A percentile compares a stretch with the other conserved stretches of the same genome.
These are phyloP conservation scores for Pseudogymnoascus sp. DNA, from an alignment of 2,329 filamentous ascomycete species.

Conservation along the genomic window DNA sequence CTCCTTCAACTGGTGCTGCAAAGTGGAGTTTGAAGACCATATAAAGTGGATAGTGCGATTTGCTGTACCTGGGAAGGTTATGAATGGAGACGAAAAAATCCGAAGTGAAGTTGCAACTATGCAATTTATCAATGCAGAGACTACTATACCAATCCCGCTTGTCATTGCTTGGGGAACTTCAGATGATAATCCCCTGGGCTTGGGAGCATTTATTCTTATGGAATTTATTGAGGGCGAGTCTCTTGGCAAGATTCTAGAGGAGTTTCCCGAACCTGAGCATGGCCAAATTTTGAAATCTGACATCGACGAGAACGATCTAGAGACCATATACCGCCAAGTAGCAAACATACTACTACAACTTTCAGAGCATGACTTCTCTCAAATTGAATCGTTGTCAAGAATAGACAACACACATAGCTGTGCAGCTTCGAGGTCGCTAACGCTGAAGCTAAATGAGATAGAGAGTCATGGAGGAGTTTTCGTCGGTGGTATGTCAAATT, in stretches of 20 bases:
- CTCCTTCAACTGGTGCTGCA: not conserved
- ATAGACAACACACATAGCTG: not conserved
- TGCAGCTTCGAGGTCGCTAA: not conserved
- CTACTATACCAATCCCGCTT: constrained; percentile 14
- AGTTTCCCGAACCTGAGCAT: not conserved
- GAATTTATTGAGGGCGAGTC: constrained; percentile 16
- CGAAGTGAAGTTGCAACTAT: constrained; percentile 15
- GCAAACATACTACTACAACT: constrained; percentile 15
- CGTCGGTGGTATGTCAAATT: not conserved
- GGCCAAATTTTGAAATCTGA: constrained; percentile 14
- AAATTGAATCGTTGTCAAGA: constrained; percentile 14
- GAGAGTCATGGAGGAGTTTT: not conserved
- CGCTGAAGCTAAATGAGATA: not conserved
- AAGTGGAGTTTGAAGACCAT: not conserved
- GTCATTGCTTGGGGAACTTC: constrained; percentile 26
- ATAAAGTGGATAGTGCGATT: constrained; percentile 11
- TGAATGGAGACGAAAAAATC: constrained; percentile 15
- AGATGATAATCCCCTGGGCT: constrained; percentile 23
- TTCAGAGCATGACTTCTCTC: constrained; percentile 15
- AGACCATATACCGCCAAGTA: constrained; percentile 16
- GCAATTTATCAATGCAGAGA: constrained; percentile 10
- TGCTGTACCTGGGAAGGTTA: constrained; percentile 15
- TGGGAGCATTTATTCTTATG: constrained; percentile 30
- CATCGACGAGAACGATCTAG: constrained; percentile 14
- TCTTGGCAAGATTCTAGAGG: constrained; percentile 15